Evolutionary conservation across 2,329 filamentous ascomycete species (phyloP).

Genomic region (Xylaria sp.): DNA sequence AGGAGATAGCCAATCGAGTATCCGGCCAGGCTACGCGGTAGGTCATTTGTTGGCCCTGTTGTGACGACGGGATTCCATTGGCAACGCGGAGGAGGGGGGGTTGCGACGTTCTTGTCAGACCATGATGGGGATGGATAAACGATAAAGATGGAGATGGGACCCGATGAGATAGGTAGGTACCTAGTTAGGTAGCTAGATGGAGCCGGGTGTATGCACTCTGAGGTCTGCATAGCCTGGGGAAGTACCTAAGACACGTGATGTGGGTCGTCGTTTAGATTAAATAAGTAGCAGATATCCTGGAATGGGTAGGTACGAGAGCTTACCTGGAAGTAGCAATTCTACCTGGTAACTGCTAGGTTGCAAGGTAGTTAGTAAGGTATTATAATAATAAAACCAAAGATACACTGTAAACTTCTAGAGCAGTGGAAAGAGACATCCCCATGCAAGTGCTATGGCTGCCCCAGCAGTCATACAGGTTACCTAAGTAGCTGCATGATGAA

Average conservation of each 20-base stretch:
- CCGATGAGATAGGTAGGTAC: constrained; percentile 4
- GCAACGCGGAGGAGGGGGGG: constrained; percentile 18
- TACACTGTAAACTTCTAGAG: too few species aligned
- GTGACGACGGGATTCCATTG: constrained; percentile 15
- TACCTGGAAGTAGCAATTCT: constrained; percentile 1
- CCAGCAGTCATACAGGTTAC: too few species aligned
- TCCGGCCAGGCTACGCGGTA: background rate
- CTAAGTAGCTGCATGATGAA: too few species aligned
- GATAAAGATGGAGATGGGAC: background rate
- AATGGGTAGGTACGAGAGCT: background rate
- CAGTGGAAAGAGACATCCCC: too few species aligned
- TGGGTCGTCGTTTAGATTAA: constrained; percentile 7
- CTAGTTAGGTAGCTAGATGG: background rate
- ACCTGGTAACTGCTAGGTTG: too few species aligned
- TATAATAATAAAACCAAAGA: too few species aligned
- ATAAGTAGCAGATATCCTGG: background rate
- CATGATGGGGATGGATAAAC: constrained; percentile 11
- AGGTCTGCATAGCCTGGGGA: background rate
- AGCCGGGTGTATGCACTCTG: background rate
- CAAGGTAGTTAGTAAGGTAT: too few species aligned
- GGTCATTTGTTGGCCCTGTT: constrained; percentile 12
- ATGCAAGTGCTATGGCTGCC: too few species aligned
- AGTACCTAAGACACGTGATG: constrained; percentile 17
- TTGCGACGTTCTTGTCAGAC: constrained; percentile 18
- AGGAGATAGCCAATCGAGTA: constrained; percentile 9